A percentile compares a stretch with the other conserved stretches of the same genome.
These are phyloP conservation scores for Inonotus hispidus DNA, from an alignment of 1,284 basidiomycete species.

Conservation along the genomic window DNA sequence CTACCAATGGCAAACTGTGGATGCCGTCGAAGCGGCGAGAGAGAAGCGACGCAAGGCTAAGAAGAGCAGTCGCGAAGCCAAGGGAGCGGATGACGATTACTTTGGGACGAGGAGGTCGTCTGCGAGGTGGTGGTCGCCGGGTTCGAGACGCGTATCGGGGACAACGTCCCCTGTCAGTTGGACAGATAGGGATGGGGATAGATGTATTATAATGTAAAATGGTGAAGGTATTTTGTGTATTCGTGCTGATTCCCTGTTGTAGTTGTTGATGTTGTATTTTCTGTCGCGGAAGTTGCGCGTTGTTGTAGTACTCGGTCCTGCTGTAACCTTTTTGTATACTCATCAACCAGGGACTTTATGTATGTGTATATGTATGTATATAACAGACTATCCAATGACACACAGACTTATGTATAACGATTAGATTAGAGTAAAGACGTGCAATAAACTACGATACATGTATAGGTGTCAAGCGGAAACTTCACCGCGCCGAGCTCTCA, in stretches of 20 bases:
- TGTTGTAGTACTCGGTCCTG: background rate
- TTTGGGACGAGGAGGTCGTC: conserved; percentile 30
- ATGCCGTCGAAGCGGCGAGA: conserved; percentile 56
- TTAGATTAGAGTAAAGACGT: background rate
- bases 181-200: conserved; percentile 18
- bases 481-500: background rate
- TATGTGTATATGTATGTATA: background rate
- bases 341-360: background rate
- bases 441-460: background rate
- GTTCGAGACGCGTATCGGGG: conserved; percentile 33
- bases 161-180: conserved; percentile 27
- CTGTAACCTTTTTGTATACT: background rate
- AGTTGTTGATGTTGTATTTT: background rate
- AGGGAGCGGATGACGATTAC: conserved; percentile 13
- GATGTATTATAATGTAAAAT: conserved; percentile 23
- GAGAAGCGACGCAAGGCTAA: conserved; percentile 48
- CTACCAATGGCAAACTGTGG: conserved; percentile 82
- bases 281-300: background rate
- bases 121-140: conserved; percentile 42
- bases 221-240: background rate
- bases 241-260: background rate
- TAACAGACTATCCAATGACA: background rate
- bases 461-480: background rate
- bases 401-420: background rate
- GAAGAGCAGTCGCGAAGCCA: conserved; percentile 24